A percentile compares a stretch with the other conserved stretches of the same genome.
Evolutionary conservation across 495 filamentous ascomycete species (phyloP).

Genomic region (Aspergillus cavernicola): DNA sequence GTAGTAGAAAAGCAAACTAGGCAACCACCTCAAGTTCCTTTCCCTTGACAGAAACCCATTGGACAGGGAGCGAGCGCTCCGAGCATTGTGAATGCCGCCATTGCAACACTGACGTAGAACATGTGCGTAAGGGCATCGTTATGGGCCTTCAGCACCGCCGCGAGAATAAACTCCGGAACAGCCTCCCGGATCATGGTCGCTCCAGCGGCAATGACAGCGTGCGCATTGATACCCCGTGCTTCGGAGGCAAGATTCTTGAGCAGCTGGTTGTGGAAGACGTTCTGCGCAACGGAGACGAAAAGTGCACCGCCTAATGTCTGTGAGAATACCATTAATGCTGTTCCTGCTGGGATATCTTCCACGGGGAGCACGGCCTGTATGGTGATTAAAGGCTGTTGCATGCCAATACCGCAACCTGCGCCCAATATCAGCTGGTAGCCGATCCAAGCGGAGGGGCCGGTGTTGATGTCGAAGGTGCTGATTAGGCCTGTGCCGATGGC

Average conservation of each 20-base stretch:
- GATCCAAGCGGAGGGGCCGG: conserved; percentile 55
- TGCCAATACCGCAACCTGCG: conserved; percentile 66
- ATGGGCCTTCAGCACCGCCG: conserved; percentile 4
- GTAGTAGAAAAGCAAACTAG: neutral
- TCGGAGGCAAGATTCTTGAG: neutral
- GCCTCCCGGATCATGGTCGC: neutral
- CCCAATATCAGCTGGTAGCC: conserved; percentile 70
- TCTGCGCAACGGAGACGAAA: conserved; percentile 24
- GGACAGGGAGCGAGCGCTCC: neutral
- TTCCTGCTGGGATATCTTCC: conserved; percentile 57
- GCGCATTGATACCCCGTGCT: neutral
- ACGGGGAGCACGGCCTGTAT: conserved; percentile 57
- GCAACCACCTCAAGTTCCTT: conserved; percentile 59
- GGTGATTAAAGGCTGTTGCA: conserved; percentile 64
- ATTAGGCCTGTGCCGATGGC: conserved; percentile 61
- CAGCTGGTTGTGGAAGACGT: conserved; percentile 9
- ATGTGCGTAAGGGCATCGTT: conserved; percentile 1
- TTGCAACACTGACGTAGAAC: neutral
- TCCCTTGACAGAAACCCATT: conserved; percentile 7
- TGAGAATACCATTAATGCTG: conserved; percentile 61
- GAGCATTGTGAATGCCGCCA: neutral
- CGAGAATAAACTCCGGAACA: neutral
- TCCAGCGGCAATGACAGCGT: neutral
- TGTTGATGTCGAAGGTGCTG: conserved; percentile 53
- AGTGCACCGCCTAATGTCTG: conserved; percentile 66